These are phyloP conservation scores for Phaeosphaeriaceae sp. DNA, from an alignment of 2,329 filamentous ascomycete species.

Conservation along the genomic window DNA sequence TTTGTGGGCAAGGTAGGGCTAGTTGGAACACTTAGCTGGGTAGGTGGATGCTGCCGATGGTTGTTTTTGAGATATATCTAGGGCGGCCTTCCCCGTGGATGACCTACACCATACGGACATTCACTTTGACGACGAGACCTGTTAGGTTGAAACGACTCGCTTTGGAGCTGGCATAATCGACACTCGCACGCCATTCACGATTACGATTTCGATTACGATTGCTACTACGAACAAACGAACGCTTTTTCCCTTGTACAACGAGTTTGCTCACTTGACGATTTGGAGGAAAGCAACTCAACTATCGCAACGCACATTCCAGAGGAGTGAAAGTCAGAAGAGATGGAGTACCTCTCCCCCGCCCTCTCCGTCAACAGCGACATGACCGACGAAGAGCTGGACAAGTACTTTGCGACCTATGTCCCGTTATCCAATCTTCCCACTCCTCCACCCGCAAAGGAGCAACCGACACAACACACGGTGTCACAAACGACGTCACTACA, in stretches of 20 bases:
- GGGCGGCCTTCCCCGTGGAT: background rate
- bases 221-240: background rate
- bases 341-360: slow-evolving; percentile 31
- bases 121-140: background rate
- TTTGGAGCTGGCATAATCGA: background rate
- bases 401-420: slow-evolving; percentile 48
- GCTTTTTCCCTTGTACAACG: background rate
- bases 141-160: background rate
- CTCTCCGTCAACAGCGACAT: slow-evolving; percentile 38
- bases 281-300: background rate
- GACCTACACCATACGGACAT: background rate
- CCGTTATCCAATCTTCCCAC: slow-evolving; percentile 50
- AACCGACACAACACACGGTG: slow-evolving; percentile 13
- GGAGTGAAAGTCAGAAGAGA: background rate
- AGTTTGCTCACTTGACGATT: too few relatives aligned
- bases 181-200: background rate
- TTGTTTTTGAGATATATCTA: background rate
- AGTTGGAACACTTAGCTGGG: background rate
- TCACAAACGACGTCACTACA: slow-evolving; percentile 5
- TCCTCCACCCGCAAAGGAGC: slow-evolving; percentile 46
- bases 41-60: background rate
- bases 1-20: slow-evolving; percentile 12
- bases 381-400: slow-evolving; percentile 48
- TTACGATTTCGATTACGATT: background rate
- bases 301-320: background rate